These are phyloP conservation scores for Hamamelis virginiana DNA, from an alignment of 164 flowering plant genomes.

Conservation along the genomic window DNA sequence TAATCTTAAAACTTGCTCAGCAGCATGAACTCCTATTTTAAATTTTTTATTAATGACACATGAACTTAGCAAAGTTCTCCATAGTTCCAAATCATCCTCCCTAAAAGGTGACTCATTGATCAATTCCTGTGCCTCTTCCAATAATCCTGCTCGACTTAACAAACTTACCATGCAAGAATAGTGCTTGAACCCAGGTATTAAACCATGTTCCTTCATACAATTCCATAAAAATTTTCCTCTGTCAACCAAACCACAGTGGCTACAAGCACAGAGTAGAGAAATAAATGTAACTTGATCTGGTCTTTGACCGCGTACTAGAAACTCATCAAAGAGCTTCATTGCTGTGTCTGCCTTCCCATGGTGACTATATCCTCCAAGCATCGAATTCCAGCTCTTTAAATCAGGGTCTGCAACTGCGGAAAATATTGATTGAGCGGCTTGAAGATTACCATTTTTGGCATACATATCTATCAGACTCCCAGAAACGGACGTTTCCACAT, in stretches of 20 bases:
- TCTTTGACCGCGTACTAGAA: conserved; percentile 31
- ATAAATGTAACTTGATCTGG: conserved; percentile 77
- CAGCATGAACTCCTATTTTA: conserved; percentile 57
- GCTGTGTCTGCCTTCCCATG: conserved; percentile 74
- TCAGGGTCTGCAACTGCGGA: conserved; percentile 48
- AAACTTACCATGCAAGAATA: conserved; percentile 85
- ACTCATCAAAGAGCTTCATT: conserved; percentile 43
- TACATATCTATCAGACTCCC: conserved; percentile 88
- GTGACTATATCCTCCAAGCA: conserved; percentile 75
- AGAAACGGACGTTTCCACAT: conserved; percentile 48
- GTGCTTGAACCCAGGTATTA: conserved; percentile 63
- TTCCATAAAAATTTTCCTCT: conserved; percentile 63
- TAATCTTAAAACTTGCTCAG: conserved; percentile 47
- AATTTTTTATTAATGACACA: conserved; percentile 46
- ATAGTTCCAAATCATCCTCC: conserved; percentile 38
- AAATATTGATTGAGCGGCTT: conserved; percentile 49
- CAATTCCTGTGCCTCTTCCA: conserved; percentile 64
- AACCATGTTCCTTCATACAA: conserved; percentile 46
- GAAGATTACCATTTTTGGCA: conserved; percentile 65
- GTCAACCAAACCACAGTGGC: conserved; percentile 63
- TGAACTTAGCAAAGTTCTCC: conserved; percentile 82
- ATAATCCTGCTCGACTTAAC: conserved; percentile 70
- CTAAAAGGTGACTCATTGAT: conserved; percentile 48
- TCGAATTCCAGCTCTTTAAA: conserved; percentile 82
- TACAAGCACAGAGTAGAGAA: conserved; percentile 76